Conservation (phyloP, 805 yeast genomes). For the Pichia manshurica region DNA sequence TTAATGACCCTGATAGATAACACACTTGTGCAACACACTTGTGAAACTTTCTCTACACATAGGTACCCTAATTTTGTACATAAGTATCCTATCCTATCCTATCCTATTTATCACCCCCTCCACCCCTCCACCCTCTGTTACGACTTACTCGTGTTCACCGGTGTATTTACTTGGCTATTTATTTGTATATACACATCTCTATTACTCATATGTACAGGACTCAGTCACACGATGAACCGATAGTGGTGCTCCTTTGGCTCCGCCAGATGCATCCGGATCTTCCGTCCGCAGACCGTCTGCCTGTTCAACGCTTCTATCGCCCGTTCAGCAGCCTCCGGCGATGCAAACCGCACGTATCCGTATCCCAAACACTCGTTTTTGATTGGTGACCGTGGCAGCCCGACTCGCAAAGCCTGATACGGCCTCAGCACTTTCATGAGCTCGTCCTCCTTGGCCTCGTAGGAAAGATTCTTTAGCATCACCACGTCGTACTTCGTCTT, state of each 20-base stretch:
- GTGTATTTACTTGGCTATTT: no score
- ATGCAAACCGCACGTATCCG: slow-evolving; percentile 57
- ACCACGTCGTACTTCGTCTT: slow-evolving; percentile 20
- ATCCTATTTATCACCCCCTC: no score
- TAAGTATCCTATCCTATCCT: no score
- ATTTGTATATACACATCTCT: no score
- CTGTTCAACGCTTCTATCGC: slow-evolving; percentile 44
- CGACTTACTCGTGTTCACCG: no score
- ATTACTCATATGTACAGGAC: not conserved
- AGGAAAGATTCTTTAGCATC: slow-evolving; percentile 26
- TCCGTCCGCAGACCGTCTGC: slow-evolving; percentile 40
- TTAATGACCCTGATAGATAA: not conserved
- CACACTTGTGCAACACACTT: not conserved
- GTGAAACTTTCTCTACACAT: not conserved
- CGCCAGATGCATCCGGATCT: slow-evolving; percentile 31
- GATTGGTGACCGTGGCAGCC: slow-evolving; percentile 27
- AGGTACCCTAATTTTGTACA: no score
- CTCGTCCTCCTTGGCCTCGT: slow-evolving; percentile 23
- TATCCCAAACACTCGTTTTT: slow-evolving; percentile 38
- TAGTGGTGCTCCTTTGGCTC: slow-evolving; percentile 23
- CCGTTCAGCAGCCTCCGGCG: slow-evolving; percentile 34
- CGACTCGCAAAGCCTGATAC: slow-evolving; percentile 26
- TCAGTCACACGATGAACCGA: slow-evolving; percentile 21
- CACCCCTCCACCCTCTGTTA: no score
- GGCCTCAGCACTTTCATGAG: slow-evolving; percentile 24